Percentiles rank a stretch among this genome's conserved stretches.
Evolutionary conservation across 83 land plant species (phyloP).

Genomic region (Diphasiastrum complanatum): DNA sequence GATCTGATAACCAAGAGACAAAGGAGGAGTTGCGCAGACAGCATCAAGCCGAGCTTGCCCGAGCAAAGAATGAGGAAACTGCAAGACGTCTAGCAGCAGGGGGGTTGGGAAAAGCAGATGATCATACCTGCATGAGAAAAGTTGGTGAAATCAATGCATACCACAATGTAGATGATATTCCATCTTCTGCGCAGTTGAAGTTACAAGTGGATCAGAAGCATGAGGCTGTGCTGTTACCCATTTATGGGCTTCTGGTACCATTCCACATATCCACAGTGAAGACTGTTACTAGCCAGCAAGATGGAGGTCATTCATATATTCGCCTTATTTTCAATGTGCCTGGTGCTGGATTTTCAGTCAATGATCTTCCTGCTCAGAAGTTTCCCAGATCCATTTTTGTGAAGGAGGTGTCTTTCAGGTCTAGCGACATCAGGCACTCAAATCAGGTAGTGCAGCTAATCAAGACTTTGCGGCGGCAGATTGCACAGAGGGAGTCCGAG

Average conservation of each 20-base stretch:
- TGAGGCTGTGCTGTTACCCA: conserved; percentile 77
- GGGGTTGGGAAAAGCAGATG: conserved; percentile 55
- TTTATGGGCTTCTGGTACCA: conserved; percentile 80
- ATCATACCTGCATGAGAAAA: conserved; percentile 38
- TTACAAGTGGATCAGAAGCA: conserved; percentile 70
- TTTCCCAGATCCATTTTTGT: conserved; percentile 36
- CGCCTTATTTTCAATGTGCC: conserved; percentile 83
- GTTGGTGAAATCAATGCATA: conserved; percentile 66
- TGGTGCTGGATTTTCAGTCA: conserved; percentile 72
- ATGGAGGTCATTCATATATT: conserved; percentile 61
- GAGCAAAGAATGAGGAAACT: conserved; percentile 92
- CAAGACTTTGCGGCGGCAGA: conserved; percentile 38
- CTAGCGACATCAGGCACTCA: conserved; percentile 28
- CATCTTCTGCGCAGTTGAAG: conserved; percentile 45
- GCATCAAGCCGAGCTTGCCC: conserved; percentile 94
- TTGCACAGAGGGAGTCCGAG: conserved; percentile 41
- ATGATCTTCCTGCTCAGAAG: conserved; percentile 58
- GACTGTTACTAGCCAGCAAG: conserved; percentile 76
- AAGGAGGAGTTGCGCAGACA: conserved; percentile 81
- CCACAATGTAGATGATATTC: conserved; percentile 76
- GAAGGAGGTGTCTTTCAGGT: conserved; percentile 39
- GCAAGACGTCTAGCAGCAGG: conserved; percentile 83
- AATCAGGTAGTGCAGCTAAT: conserved; percentile 47
- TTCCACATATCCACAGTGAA: conserved; percentile 81
- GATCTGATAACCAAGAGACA: conserved; percentile 85